Base-by-base conservation (phyloP, 192 early-diverging fungal species). In the Podila horticola region DNA sequence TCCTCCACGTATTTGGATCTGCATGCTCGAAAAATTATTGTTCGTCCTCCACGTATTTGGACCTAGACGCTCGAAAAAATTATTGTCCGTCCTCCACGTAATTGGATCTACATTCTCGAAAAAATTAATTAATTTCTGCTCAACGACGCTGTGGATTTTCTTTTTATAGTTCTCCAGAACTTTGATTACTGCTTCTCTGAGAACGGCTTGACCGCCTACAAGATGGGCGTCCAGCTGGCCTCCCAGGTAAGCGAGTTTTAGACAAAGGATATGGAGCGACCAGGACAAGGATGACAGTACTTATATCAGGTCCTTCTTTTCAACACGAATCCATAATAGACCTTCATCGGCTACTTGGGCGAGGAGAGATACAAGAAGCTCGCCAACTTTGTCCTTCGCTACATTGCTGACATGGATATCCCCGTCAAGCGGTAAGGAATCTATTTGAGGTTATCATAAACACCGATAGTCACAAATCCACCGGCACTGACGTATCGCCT, bases 171-270 rank as follows among this genome's bases (percentile, higher is more conserved):
- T 41, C 62, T 97, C 22, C 83, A 93, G 30, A 83, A 93, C 79
- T 98, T 98, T 87, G 98, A 99, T 83, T 99, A 88, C 84, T 94
- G 91, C 83, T 99, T 99, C 84, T 91, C 97, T 45, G 97, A 99
- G 84, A 99, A 99, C 89, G 98, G 98, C 15, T 89, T 99, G 67
- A 97, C 95, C 20, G 96, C 98, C 29, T 99, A 92, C 88, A 90
- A 93, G 69, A 50, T 88, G 69, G 94, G 95, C 62, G 58, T 89
- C 69, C 73, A 89, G 71, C 86, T 96, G 22, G 85, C 87, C 12
- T 94, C 94, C 31, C 88, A 91, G 79, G 90, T 88, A 83, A 82
- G 67, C 5, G 15, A 22, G 3, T 11, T 58, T 8, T 7, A 20
- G 24, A 6, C 30, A 33, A 58, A 65, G 36, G 8, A 11, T 2